Evolutionary conservation across 805 yeast species (phyloP), one percentile per base, ranked within the genome.

Genomic region (Myxozyma kluyveri): DNA sequence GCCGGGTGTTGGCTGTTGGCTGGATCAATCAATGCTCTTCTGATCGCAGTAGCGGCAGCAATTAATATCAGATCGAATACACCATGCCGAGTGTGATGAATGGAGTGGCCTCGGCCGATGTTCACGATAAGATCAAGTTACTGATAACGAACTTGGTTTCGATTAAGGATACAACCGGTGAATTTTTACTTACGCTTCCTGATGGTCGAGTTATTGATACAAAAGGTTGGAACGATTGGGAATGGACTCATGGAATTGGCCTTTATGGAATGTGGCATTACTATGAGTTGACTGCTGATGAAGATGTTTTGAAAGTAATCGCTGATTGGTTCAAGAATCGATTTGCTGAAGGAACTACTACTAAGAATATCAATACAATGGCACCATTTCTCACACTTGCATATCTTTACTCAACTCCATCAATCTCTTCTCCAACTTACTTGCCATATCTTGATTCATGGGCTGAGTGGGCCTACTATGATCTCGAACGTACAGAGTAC

Each of bases 121-220:
- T 82, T 86, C 70, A 80, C 26, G 70, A 82, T 19, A 83, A 82
- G 65, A 86, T 82, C 59, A 75, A 76, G 61, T 73, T 81, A 60
- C 74, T 83, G 65, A 82, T 83, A 61, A 70, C 81, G 72, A 82
- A 64, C 42, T 61, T 69, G 38, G 64, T 69, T 46, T 55, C 60
- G 51, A 68, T 67, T 54, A 57, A 61, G 39, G 73, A 69, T 54
- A 64, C 62, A 10, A 61, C 68, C 2, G 72, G 72, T 2, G 55
- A 61, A 43, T 67, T 67, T 44, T 52, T 69, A 7, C 59, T 69
- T 60, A 54, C 61, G 24, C 59, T 68, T 9, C 48, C 47, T 22
- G 70, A 67, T 26, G 73, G 73, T 3, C 53, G 70, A 46, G 59
- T 67, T 39, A 67, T 68, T 29, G 72, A 69, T 49, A 69, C 72